phyloP scores from a whole-genome alignment of 371 early-diverging fungal species.

The Sporodiniella umbellata region DNA sequence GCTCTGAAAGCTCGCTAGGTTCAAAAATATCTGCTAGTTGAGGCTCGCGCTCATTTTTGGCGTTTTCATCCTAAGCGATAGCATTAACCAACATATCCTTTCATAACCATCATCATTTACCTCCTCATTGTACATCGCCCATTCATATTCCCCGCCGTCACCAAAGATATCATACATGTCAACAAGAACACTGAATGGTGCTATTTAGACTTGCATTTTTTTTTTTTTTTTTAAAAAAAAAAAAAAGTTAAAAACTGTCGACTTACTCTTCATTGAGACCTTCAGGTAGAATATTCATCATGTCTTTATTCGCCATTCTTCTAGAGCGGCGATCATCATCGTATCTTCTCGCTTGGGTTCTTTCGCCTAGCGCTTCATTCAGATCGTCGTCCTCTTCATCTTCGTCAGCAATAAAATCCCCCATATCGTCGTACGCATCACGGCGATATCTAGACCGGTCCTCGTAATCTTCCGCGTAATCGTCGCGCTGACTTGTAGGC shows the following conservation, averaged over 20 bases:
- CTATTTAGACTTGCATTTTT: too few species aligned
- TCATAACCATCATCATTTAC: constrained; percentile 5
- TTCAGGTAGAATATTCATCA: constrained; percentile 43
- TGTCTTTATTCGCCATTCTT: constrained; percentile 32
- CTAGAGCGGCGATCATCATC: constrained; percentile 33
- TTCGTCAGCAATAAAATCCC: constrained; percentile 72
- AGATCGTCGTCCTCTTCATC: constrained; percentile 53
- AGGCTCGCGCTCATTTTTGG: constrained; percentile 38
- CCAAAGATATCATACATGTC: constrained; percentile 91
- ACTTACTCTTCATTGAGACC: constrained; percentile 44
- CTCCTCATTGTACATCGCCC: constrained; percentile 63
- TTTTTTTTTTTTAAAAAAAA: too few species aligned
- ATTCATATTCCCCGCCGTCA: constrained; percentile 86
- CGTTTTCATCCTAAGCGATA: constrained; percentile 6
- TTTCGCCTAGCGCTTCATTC: constrained; percentile 60
- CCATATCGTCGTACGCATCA: constrained; percentile 56
- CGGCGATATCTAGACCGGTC: constrained; percentile 38
- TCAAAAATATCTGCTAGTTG: constrained; percentile 84
- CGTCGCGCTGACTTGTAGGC: constrained; percentile 33
- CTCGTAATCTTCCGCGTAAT: constrained; percentile 45
- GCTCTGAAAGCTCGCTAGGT: constrained; percentile 83
- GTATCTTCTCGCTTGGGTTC: constrained; percentile 38
- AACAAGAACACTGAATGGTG: constrained; percentile 66
- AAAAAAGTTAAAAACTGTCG: too few species aligned
- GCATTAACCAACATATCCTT: too few species aligned